These are phyloP conservation scores for Trypanosoma avium DNA, from an alignment of 208 protist species.

Conservation along the genomic window DNA sequence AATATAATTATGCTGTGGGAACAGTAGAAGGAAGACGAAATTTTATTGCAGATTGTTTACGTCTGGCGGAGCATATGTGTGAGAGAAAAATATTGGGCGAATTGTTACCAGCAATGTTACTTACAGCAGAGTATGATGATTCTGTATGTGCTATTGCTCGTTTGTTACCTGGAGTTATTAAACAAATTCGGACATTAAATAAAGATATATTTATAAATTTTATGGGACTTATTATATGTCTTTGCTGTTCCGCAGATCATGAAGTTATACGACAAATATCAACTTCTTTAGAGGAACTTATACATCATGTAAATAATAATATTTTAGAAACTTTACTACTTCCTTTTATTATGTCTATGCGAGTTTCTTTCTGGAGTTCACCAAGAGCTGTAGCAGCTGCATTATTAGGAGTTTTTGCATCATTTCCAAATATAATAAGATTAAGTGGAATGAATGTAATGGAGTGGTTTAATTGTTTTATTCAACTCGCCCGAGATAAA, in stretches of 20 bases:
- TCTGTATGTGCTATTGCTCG: conserved; percentile 47
- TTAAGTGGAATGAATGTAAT: conserved; percentile 45
- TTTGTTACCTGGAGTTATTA: conserved; percentile 55
- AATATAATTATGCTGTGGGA: conserved; percentile 16
- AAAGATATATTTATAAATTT: conserved; percentile 55
- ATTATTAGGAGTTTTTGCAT: conserved; percentile 51
- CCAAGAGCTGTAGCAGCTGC: conserved; percentile 67
- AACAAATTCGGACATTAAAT: conserved; percentile 28
- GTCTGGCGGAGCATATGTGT: conserved; percentile 50
- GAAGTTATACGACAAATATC: conserved; percentile 43
- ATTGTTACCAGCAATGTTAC: conserved; percentile 63
- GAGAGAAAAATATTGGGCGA: conserved; percentile 50
- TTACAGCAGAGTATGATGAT: conserved; percentile 56
- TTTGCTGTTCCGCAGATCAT: conserved; percentile 60
- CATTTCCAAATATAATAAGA: conserved; percentile 41
- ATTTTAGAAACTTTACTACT: conserved; percentile 48
- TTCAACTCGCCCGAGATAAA: conserved; percentile 52
- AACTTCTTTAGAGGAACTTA: conserved; percentile 36
- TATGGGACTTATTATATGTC: conserved; percentile 74
- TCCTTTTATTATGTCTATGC: conserved; percentile 65
- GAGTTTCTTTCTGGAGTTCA: conserved; percentile 62
- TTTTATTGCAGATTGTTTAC: conserved; percentile 52
- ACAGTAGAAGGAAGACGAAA: conserved; percentile 46
- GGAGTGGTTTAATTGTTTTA: conserved; percentile 68
- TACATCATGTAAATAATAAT: conserved; percentile 33